Base-by-base conservation (phyloP, 2,329 filamentous ascomycete species). In the Coniella vitis region DNA sequence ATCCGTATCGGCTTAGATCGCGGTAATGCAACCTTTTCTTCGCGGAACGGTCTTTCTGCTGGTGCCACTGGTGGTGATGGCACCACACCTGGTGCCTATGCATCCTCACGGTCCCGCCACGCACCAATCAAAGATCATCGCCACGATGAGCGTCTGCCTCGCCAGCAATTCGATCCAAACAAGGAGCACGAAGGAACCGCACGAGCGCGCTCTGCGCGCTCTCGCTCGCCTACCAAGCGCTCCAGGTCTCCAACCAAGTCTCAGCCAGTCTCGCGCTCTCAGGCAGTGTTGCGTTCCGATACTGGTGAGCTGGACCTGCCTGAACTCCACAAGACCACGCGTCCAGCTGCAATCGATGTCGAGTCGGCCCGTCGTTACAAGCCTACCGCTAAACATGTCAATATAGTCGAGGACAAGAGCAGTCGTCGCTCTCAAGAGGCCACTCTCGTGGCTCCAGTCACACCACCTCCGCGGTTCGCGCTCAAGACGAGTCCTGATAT, bases 191-290 rank as follows among this genome's bases (percentile, higher is more conserved):
- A 34, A 17, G 41, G 40, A 14, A 34, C 48, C n/a, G 37, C 36
- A 29, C 48, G 41, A 7, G 35, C 41, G n/a, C 50, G 16, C 4
- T 34, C 52, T 41, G 36, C 51, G 38, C 54, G 59, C 13, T 57
- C 58, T 13, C 56, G 51, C 16, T 61, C 59, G 17, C 58, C 59
- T 4, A 41, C 35, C 45, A 60, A 60, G 42, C 49, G 44, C 43
- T 44, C 41, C 40, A 47, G 13, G n/a, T 52, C 54, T 10, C 45
- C 53, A 14, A 37, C 22, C 45, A 57, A 55, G 45, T 19, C 21
- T 10, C 29, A 31, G 25, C 10, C 39, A 16, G 12, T 47, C 14
- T 22, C 49, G 20, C 39, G 16, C 19, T 46, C 46, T 20, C 13
- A 31, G 25, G 8, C 39, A 16, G 12, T 47, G 14, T 22, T 46